Evolutionary conservation across 805 yeast species (phyloP).

Genomic region (Tetrapisispora namnaoensis): DNA sequence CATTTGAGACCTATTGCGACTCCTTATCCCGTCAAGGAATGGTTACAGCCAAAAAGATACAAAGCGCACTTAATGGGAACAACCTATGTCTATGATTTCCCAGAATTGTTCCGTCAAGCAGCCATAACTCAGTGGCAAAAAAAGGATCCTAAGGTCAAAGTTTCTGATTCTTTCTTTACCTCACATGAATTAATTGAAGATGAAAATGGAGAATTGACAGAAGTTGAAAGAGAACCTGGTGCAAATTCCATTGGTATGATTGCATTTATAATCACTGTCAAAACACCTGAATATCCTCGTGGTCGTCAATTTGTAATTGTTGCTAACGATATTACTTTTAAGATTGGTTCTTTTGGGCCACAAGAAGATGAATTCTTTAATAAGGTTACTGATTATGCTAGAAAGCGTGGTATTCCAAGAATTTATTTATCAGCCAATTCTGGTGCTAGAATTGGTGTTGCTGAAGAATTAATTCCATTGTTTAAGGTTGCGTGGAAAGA

Average conservation of each 20-base stretch:
- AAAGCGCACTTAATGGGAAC: constrained; percentile 98
- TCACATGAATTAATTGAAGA: constrained; percentile 76
- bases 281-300: constrained; percentile 93
- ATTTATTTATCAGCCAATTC: constrained; percentile 95
- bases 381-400: constrained; percentile 85
- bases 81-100: constrained; percentile 97
- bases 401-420: constrained; percentile 88
- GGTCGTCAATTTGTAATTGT: constrained; percentile 90
- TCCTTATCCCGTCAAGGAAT: constrained; percentile 96
- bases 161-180: constrained; percentile 59
- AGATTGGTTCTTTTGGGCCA: constrained; percentile 98
- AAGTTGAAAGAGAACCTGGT: constrained; percentile 92
- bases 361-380: constrained; percentile 87
- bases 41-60: constrained; percentile 96
- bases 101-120: constrained; percentile 95
- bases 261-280: constrained; percentile 81
- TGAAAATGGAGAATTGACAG: constrained; percentile 70
- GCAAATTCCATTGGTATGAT: constrained; percentile 96
- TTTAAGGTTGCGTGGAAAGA: constrained; percentile 92
- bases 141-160: constrained; percentile 40
- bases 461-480: constrained; percentile 86
- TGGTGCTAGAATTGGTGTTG: constrained; percentile 98
- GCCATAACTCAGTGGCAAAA: constrained; percentile 76
- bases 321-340: constrained; percentile 95
- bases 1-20: constrained; percentile 92